These are phyloP conservation scores for Zygosaccharomyces sapae DNA, from an alignment of 1,139 yeast species.

Conservation along the genomic window DNA sequence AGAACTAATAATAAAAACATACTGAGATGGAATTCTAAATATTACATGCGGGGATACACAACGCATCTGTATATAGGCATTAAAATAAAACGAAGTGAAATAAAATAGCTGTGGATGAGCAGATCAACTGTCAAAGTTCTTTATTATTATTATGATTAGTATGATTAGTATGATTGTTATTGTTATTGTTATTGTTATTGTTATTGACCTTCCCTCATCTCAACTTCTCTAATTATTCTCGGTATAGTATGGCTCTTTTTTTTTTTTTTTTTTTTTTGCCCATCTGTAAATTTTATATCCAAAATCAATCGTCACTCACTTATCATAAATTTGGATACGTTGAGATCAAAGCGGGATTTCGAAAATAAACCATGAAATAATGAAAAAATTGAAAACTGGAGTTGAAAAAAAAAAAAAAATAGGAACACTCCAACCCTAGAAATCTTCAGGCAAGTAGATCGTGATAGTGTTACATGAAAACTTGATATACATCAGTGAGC, in stretches of 20 bases:
- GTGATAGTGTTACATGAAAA: conserved; percentile 5
- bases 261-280: no score
- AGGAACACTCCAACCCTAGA: not conserved
- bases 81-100: conserved; percentile 3
- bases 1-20: not conserved
- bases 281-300: no score
- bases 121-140: conserved; percentile 6
- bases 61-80: conserved; percentile 10
- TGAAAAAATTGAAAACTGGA: not conserved
- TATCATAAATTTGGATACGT: no score
- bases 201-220: not conserved
- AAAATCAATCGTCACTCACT: no score
- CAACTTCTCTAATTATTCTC: no score
- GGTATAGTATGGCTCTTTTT: no score
- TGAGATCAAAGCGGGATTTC: no score
- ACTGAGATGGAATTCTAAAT: conserved; percentile 9
- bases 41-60: conserved; percentile 11
- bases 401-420: not conserved
- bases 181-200: not conserved
- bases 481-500: conserved; percentile 3
- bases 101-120: not conserved
- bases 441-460: not conserved
- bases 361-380: no score
- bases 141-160: no score
- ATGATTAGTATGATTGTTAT: no score